Base-by-base conservation (phyloP, 31 red algal genomes). In the Bonnemaisonia californica region DNA sequence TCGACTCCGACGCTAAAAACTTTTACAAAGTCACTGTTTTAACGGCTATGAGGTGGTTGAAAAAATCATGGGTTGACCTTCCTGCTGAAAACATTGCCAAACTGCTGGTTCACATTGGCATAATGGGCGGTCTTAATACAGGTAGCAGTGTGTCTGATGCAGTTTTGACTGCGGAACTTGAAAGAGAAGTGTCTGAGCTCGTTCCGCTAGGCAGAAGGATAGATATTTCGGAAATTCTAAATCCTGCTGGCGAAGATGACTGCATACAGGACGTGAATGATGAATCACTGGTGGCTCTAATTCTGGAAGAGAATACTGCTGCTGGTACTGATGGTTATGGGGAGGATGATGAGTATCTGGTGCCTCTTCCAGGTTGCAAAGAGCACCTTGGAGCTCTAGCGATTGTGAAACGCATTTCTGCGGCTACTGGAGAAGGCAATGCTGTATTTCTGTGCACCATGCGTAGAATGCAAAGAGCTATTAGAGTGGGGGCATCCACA, bases 11-110 rank as follows among this genome's bases (percentile, higher is more conserved):
- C 24, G 71, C n/a, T 21, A 55, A 75, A 55, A 11, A 75, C 22
- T 54, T 75, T 32, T 57, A 55, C 55, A 75, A 57, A 55, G 71
- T 75, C 5, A 42, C 47, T 0, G 71, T 75, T 21, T 75, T 75
- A 47, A 47, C 41, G 4, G 1, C 71, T 55, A 75, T 75, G 64
- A 24, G 39, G 33, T 69, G 64, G 0, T 69, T 69, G 32, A 31
- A 69, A 34, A 69, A 69, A 34, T 36, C 71, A 31, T 75, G 71
- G 1, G 23, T 34, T 47, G 71, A 75, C 22, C 26, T 75, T 47
- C 16, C 54, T 9, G 71, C 71, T 54, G 22, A 45, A 23, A 34
- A 28, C 0, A 75, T 75, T 55, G n/a, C 21, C 21, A 47, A 75
- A 75, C 39, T 57, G 71, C 71, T 75, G 71, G 0, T n/a, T n/a